Base-by-base conservation (phyloP, 2,329 filamentous ascomycete species). In the Nemania diffusa region DNA sequence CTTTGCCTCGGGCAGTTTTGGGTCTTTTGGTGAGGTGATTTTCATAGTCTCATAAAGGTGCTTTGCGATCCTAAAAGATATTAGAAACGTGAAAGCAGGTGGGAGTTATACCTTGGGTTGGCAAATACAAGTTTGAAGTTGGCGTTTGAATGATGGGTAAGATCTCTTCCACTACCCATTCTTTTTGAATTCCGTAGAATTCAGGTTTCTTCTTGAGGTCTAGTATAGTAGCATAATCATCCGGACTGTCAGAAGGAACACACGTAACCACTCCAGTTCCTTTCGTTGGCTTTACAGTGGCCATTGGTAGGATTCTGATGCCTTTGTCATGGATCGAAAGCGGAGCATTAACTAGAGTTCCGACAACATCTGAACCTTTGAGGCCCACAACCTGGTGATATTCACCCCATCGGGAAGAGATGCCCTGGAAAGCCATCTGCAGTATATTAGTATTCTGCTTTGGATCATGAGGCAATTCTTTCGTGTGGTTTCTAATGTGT, bases 211-310 rank as follows among this genome's bases (percentile, higher is more conserved):
- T 98, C 44, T 89, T 88, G 67, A 99, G 87, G 71, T 99, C 96
- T 52, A 88, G 87, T 48, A 95, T 86, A 32, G 94, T 99, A 51
- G 94, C 94, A 79, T 91, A 99, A 78, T 99, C 96, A 77, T 99
- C 96, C 1, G 96, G 93, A 64, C 92, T 97, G 82, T 99, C 96
- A 1, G 94, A 97, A 22, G 96, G 96, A 15, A 99, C 96, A 46
- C 89, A 98, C 1, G 94, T 97, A 56, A 99, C 96, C 44, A 99
- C 94, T 78, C 94, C 96, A 24, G 96, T 99, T 77, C 96, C 96
- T 84, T 99, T 99, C 62, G 91, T 92, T 17, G 93, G 91, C 74
- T 96, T 91, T 53, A 98, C 93, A 0, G 92, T 91, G 69, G 97
- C 94, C 96, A 99, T 99, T 59, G 96, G 96, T 65, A 99, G 84